Base-by-base conservation (phyloP, 768 basidiomycete species). In the Strobilomyces confusus region DNA sequence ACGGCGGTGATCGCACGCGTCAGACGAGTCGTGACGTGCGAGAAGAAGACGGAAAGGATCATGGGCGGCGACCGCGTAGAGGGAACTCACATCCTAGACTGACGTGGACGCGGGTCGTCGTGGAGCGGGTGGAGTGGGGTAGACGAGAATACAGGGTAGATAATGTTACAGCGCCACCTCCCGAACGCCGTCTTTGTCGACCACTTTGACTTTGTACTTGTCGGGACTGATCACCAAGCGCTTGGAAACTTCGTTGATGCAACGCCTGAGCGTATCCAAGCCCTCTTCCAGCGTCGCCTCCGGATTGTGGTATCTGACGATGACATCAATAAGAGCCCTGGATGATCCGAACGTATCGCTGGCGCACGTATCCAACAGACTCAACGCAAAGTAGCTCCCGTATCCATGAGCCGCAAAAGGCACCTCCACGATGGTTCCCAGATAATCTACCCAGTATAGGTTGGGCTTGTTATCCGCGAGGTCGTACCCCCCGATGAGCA, bases 331-430 rank as follows among this genome's bases (percentile, higher is more conserved):
- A 22, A 9, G 29, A 32, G 36, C 20, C 36, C 17, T 37, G 44
- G 6, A n/a, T 33, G 17, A 54, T 9, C 20, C 44, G 22, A 44
- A 15, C 13, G 26, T 23, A 11, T 20, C 20, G 40, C 52, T 19
- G 9, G 8, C 81, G 36, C 52, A 91, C 90, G 90, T 79, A 67
- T 99, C 97, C 50, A 98, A 78, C 67, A 95, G 88, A 81, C 87
- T 85, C 60, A 98, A 73, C 11, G 85, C 87, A 70, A 98, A 97
- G 73, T 94, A 97, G 51, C 86, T 80, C 41, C 93, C 97, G 67
- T 98, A 94, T 3, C 97, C 97, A 65, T 98, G 95, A 1, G 93
- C 94, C 15, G 85, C 94, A 67, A 94, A 99, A 0, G 94, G 94
- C 13, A 97, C 88, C 51, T 85, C 81, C 4, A 86, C 81, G 65